Percentiles rank a stretch among this genome's conserved stretches.
Evolutionary conservation across 1,139 yeast genomes (phyloP).

Genomic region (Candida tetrigidarum): DNA sequence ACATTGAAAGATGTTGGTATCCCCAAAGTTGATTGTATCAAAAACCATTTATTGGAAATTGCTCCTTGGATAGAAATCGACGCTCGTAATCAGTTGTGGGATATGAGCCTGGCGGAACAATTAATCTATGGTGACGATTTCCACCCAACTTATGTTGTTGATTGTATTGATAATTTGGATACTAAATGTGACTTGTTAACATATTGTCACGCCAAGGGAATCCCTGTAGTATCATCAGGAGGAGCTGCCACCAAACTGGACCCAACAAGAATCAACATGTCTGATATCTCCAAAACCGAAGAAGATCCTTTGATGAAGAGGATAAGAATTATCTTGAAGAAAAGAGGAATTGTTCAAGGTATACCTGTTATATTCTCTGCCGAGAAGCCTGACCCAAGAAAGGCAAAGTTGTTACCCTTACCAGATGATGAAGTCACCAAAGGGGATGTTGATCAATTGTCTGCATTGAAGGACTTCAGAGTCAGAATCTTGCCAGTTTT

Average conservation of each 20-base stretch:
- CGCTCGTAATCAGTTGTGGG: slow-evolving; percentile 79
- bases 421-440: slow-evolving; percentile 77
- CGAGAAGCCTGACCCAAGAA: slow-evolving; percentile 95
- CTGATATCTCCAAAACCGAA: slow-evolving; percentile 61
- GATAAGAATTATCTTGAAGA: slow-evolving; percentile 81
- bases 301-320: slow-evolving; percentile 94
- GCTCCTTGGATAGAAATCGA: slow-evolving; percentile 95
- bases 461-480: slow-evolving; percentile 87
- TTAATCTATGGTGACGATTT: slow-evolving; percentile 58
- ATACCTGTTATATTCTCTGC: slow-evolving; percentile 92
- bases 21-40: slow-evolving; percentile 82
- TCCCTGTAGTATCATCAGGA: slow-evolving; percentile 83
- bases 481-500: slow-evolving; percentile 93
- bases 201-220: slow-evolving; percentile 61
- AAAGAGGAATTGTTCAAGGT: slow-evolving; percentile 72
- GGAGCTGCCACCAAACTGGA: slow-evolving; percentile 86
- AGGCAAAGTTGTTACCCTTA: slow-evolving; percentile 83
- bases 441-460: slow-evolving; percentile 85
- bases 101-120: slow-evolving; percentile 61
- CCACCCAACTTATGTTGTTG: slow-evolving; percentile 76
- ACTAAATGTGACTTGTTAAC: slow-evolving; percentile 89
- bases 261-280: slow-evolving; percentile 49
- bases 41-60: slow-evolving; percentile 61
- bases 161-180: slow-evolving; percentile 94
- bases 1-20: slow-evolving; percentile 86